A percentile compares a stretch with the other conserved stretches of the same genome.
phyloP scores from a whole-genome alignment of 345 rosid genomes.

The Luvunga scandens region DNA sequence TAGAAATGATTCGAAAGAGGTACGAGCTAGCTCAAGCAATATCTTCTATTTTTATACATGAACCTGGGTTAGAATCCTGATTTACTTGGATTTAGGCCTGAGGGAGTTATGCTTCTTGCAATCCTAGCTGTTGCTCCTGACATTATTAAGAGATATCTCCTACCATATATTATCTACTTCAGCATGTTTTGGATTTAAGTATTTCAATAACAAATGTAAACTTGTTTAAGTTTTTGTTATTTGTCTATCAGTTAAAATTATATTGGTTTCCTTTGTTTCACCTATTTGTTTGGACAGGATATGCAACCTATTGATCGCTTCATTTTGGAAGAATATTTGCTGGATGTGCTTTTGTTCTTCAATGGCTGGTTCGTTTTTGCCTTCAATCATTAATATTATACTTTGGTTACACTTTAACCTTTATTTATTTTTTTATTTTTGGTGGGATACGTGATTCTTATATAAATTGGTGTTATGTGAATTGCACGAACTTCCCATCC shows the following conservation, averaged over 20 bases:
- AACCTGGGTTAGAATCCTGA: background rate
- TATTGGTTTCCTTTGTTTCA: slow-evolving; percentile 15
- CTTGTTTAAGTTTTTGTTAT: background rate
- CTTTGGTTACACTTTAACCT: slow-evolving; percentile 1
- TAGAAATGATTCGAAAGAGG: background rate
- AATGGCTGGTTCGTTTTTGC: slow-evolving; percentile 87
- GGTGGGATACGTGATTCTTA: background rate
- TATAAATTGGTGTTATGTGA: background rate
- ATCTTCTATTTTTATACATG: background rate
- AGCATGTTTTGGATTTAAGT: background rate
- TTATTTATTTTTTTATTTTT: background rate
- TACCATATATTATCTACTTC: background rate
- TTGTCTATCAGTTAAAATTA: background rate
- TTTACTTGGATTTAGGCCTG: background rate
- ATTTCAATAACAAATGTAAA: background rate
- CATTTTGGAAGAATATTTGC: slow-evolving; percentile 85
- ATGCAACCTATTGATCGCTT: slow-evolving; percentile 93
- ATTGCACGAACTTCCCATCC: background rate
- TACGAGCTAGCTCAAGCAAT: background rate
- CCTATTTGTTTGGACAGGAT: slow-evolving; percentile 51
- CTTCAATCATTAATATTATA: background rate
- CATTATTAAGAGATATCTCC: background rate
- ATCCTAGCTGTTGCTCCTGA: background rate
- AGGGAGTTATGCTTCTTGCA: background rate
- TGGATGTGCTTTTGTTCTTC: slow-evolving; percentile 90